phyloP scores from a whole-genome alignment of 306 rosid genomes.

The Spatholobus suberectus region DNA sequence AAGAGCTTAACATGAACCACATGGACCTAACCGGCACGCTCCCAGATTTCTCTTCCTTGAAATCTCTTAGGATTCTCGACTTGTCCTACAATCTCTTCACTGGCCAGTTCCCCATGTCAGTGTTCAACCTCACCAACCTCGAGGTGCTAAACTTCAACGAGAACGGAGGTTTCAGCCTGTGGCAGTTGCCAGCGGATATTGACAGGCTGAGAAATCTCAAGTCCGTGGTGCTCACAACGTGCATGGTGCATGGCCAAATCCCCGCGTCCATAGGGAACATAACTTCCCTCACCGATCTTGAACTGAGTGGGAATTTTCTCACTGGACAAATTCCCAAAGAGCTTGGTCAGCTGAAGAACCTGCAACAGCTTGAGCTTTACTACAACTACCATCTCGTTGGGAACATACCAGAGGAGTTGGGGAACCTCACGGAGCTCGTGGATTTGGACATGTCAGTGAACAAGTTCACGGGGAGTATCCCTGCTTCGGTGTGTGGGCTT shows the following conservation, averaged over 20 bases:
- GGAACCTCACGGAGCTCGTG: slow-evolving; percentile 71
- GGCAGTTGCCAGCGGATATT: slow-evolving; percentile 70
- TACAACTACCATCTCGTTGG: slow-evolving; percentile 71
- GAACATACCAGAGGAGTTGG: slow-evolving; percentile 75
- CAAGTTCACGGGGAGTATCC: slow-evolving; percentile 67
- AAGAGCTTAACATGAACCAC: slow-evolving; percentile 62
- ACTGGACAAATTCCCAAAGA: slow-evolving; percentile 70
- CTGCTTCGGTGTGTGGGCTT: slow-evolving; percentile 72
- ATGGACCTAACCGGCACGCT: slow-evolving; percentile 57
- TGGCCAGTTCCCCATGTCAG: slow-evolving; percentile 82
- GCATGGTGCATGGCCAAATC: slow-evolving; percentile 72
- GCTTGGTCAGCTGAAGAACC: slow-evolving; percentile 68
- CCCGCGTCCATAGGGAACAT: slow-evolving; percentile 83
- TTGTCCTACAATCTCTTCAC: slow-evolving; percentile 71
- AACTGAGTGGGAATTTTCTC: slow-evolving; percentile 76
- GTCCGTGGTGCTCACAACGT: slow-evolving; percentile 66
- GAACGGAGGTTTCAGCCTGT: slow-evolving; percentile 54
- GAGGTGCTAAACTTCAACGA: slow-evolving; percentile 84
- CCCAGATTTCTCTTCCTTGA: slow-evolving; percentile 78
- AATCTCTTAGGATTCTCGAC: slow-evolving; percentile 65
- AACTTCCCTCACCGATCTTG: slow-evolving; percentile 82
- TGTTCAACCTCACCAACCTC: slow-evolving; percentile 70
- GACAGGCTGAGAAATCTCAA: slow-evolving; percentile 58
- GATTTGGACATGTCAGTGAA: slow-evolving; percentile 96
- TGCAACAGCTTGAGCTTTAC: slow-evolving; percentile 81